Evolutionary conservation across 2,329 filamentous ascomycete genomes (phyloP), one percentile per base, ranked within the genome.

Genomic region (Ophiocordyceps robertsii): DNA sequence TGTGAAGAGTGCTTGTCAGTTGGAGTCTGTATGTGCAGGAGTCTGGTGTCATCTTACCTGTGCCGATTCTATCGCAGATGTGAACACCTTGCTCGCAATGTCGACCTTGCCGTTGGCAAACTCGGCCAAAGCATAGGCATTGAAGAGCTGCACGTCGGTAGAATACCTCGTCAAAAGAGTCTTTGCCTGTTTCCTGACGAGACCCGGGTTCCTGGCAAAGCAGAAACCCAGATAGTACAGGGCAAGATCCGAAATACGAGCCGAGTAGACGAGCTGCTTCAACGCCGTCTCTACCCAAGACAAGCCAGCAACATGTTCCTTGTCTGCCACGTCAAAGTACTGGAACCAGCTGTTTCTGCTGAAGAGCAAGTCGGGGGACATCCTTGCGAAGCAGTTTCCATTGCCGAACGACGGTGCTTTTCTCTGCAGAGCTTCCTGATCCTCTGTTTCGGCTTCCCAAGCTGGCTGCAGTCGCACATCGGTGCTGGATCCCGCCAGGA

Each of bases 111-210:
- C 75, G 29, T 70, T 71, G 1, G 67, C 65, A 49, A 63, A 69
- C 58, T 94, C 85, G 4, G 87, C 75, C 13, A 86, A 62, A 0
- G 82, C 85, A 54, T 90, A 94, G 0, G 80, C 77, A 50, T 87
- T 83, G 60, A 93, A 95, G 0, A 95, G 65, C 13, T 69, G 65
- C 3, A 84, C 57, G 50, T 77, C 82, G 1, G 75, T 68, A 0
- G 79, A 68, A 43, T 76, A 73, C 39, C 69, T 70, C 54, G 84
- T 90, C n/a, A 95, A 61, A 0, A 94, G 64, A 7, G 63, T 61
- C 53, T 86, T 94, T 0, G 86, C 84, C 7, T 72, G 67, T 55
- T 86, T 93, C 49, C 75, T 81, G 24, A 78, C 75, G 2, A 62
- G 66, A 1, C 59, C 54, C 0, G 72, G 65, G 37, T 79, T 72